Percentiles rank a stretch among this genome's conserved stretches.
Evolutionary conservation across 1,284 basidiomycete species (phyloP).

Genomic region (Ceratobasidium theobromae): DNA sequence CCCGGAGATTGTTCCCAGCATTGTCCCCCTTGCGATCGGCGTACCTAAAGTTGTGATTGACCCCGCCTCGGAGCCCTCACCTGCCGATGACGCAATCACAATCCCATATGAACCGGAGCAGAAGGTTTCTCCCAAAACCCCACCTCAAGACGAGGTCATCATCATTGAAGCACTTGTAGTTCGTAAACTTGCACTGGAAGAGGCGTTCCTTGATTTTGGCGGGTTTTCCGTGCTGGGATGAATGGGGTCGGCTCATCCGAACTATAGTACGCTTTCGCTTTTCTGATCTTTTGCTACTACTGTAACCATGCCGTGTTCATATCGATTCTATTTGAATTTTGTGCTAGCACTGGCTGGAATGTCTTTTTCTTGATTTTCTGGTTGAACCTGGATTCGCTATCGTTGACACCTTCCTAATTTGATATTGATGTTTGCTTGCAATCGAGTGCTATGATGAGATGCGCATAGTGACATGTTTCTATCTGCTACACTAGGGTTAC

Average conservation of each 20-base stretch:
- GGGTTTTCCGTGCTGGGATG: constrained; percentile 48
- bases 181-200: constrained; percentile 68
- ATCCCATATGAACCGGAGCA: neutral
- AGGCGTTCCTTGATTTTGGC: constrained; percentile 71
- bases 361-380: neutral
- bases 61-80: too few relatives aligned
- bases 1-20: neutral
- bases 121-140: neutral
- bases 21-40: neutral
- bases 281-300: too few relatives aligned
- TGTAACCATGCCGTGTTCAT: neutral
- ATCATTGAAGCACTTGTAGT: constrained; percentile 80
- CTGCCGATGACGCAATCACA: neutral
- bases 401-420: neutral
- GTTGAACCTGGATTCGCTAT: neutral
- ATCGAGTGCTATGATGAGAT: too few relatives aligned
- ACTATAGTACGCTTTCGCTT: neutral
- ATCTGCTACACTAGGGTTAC: too few relatives aligned
- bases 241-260: neutral
- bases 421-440: too few relatives aligned
- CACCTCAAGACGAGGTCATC: constrained; percentile 30
- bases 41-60: neutral
- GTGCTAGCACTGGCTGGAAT: neutral
- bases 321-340: constrained; percentile 19
- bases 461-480: too few relatives aligned